These are phyloP conservation scores for Mortierella sp. DNA, from an alignment of 371 early-diverging fungal genomes.

Conservation along the genomic window DNA sequence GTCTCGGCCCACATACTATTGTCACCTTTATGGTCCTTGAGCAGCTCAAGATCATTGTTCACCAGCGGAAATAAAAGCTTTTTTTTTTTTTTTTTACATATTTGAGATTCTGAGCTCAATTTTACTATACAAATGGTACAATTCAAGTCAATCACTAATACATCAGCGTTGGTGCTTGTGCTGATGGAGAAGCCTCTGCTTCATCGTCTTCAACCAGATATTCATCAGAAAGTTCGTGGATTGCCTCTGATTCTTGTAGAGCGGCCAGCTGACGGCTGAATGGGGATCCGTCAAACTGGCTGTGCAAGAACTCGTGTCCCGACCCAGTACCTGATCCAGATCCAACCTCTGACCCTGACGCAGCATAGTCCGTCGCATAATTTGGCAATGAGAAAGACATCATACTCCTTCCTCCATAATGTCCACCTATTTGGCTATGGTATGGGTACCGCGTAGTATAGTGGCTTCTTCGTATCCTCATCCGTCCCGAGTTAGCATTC, in stretches of 20 bases:
- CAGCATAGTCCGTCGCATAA: slow-evolving; percentile 11
- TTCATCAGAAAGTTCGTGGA: slow-evolving; percentile 32
- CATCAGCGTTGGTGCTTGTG: background rate
- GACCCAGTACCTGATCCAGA: slow-evolving; percentile 16
- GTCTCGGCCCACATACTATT: slow-evolving; percentile 90
- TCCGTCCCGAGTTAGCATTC: slow-evolving; percentile 15
- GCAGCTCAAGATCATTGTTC: slow-evolving; percentile 60
- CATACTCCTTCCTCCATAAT: slow-evolving; percentile 3
- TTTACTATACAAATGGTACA: background rate
- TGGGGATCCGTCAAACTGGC: background rate
- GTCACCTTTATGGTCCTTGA: slow-evolving; percentile 90
- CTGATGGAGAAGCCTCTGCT: background rate
- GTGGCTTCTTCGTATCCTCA: slow-evolving; percentile 23
- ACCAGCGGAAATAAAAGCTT: slow-evolving; percentile 27
- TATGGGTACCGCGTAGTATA: slow-evolving; percentile 24
- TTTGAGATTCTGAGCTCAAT: background rate
- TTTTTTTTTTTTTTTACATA: background rate
- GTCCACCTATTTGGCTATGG: background rate
- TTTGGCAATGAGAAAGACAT: slow-evolving; percentile 45
- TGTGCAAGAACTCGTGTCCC: slow-evolving; percentile 10
- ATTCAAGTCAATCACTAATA: background rate
- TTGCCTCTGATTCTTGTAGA: slow-evolving; percentile 12
- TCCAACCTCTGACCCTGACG: slow-evolving; percentile 6
- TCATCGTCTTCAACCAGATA: slow-evolving; percentile 11
- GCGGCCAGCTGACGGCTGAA: slow-evolving; percentile 3